Evolutionary conservation across 129 eudicot species (phyloP).

Genomic region (Flaveria linearis): DNA sequence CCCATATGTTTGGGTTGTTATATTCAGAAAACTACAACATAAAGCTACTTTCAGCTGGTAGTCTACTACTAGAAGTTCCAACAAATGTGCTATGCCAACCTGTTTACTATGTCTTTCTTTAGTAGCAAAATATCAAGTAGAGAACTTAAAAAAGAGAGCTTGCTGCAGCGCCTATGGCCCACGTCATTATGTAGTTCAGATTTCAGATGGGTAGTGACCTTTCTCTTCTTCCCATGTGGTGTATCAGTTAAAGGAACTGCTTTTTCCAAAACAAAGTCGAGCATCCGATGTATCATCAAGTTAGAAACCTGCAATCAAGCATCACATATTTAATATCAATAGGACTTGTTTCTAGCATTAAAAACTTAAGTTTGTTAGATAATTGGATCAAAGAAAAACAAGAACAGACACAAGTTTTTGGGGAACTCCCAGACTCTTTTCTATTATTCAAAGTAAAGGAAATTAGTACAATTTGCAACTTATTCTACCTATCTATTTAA

Average conservation of each 20-base stretch:
- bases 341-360: not conserved
- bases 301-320: slow-evolving; percentile 48
- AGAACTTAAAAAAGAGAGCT: slow-evolving; percentile 56
- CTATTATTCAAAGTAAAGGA: too few species aligned
- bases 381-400: too few species aligned
- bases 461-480: too few species aligned
- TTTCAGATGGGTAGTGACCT: slow-evolving; percentile 31
- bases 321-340: not conserved
- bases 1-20: too few species aligned
- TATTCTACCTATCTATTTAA: too few species aligned
- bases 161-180: slow-evolving; percentile 40
- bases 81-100: slow-evolving; percentile 41
- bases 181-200: slow-evolving; percentile 31
- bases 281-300: slow-evolving; percentile 44
- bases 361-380: too few species aligned
- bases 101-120: slow-evolving; percentile 79
- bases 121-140: slow-evolving; percentile 69
- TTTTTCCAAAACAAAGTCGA: slow-evolving; percentile 51
- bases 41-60: not conserved
- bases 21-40: too few species aligned
- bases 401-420: too few species aligned
- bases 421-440: too few species aligned
- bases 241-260: slow-evolving; percentile 23
- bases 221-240: slow-evolving; percentile 54
- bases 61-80: not conserved